Conservation (phyloP, 202 grass and related monocot genomes). For the Dendrocalamus latiflorus region DNA sequence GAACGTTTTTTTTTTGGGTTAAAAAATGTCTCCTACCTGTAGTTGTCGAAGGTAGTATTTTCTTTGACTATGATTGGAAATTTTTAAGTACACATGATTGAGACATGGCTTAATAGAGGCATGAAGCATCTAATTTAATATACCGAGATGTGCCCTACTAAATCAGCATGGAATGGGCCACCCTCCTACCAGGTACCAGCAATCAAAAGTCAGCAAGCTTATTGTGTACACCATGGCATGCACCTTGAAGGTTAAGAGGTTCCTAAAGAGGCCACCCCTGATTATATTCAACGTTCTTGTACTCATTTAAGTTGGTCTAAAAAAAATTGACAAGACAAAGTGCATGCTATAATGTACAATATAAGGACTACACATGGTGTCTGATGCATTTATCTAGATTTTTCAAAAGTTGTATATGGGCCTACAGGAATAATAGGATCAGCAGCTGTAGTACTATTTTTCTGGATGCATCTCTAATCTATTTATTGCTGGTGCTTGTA, state of each 20-base stretch:
- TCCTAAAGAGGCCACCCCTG: background rate
- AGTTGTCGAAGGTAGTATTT: constrained; percentile 10
- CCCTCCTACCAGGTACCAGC: constrained; percentile 13
- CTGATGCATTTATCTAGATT: background rate
- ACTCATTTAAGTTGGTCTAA: background rate
- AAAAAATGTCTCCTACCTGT: background rate
- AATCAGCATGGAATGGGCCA: constrained; percentile 40
- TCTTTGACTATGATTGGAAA: constrained; percentile 17
- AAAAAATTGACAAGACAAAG: constrained; percentile 5
- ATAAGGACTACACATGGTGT: constrained; percentile 3
- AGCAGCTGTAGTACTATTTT: background rate
- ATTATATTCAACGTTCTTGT: background rate
- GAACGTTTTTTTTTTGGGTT: background rate
- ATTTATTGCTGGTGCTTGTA: constrained; percentile 14
- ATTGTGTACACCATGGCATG: constrained; percentile 3
- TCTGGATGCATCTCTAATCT: constrained; percentile 1
- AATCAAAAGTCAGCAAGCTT: constrained; percentile 31
- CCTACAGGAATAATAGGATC: constrained; percentile 13
- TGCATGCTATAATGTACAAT: background rate
- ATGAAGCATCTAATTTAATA: constrained; percentile 28
- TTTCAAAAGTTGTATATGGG: constrained; percentile 1
- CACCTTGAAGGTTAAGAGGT: background rate
- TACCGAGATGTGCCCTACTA: constrained; percentile 19
- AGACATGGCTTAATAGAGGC: background rate
- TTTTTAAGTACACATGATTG: constrained; percentile 10